Evolutionary conservation across 306 rosid genomes (phyloP), one percentile per base, ranked within the genome.

Genomic region (Pyrus bretschneideri): DNA sequence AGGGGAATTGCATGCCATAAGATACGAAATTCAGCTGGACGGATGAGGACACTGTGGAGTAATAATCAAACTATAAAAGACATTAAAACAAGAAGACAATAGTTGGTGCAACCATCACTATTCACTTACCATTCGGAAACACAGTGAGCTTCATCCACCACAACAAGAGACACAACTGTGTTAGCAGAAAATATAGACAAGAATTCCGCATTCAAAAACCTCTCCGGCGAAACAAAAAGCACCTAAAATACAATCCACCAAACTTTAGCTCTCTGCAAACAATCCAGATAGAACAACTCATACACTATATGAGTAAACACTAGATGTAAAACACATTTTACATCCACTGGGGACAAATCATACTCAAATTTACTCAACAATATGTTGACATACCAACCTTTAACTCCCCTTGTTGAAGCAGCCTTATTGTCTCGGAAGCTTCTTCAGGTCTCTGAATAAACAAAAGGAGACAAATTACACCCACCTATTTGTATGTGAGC

Each of bases 131-230:
- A 95, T 86, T 92, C 97, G 75, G 96, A 92, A 76, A 89, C 83
- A 80, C 98, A 92, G 77, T 95, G 97, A 17, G 98, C 97, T 85
- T 95, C 98, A 70, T 95, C 97, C 81, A 95, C 89, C 81, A 87
- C 96, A 85, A 91, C 89, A 81, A 94, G 95, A 25, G 97, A 89
- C 73, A 90, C 71, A 14, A 72, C 76, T 31, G 77, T 70, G 31
- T 74, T 71, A 27, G 78, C 64, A 59, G 95, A 92, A 73, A 95
- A 80, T 76, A 83, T 82, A 69, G 96, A 87, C 76, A 89, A 71
- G 81, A 95, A 95, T 65, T 89, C 91, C 14, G 83, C 86, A 77
- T 95, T 95, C 85, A 92, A 82, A 78, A 95, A 89, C 82, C 98
- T 91, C 85, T 94, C 96, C 17, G 98, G 97, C 38, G 98, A 92